Conservation (phyloP, 305 asterid genomes). For the Fraxinus ornus region DNA sequence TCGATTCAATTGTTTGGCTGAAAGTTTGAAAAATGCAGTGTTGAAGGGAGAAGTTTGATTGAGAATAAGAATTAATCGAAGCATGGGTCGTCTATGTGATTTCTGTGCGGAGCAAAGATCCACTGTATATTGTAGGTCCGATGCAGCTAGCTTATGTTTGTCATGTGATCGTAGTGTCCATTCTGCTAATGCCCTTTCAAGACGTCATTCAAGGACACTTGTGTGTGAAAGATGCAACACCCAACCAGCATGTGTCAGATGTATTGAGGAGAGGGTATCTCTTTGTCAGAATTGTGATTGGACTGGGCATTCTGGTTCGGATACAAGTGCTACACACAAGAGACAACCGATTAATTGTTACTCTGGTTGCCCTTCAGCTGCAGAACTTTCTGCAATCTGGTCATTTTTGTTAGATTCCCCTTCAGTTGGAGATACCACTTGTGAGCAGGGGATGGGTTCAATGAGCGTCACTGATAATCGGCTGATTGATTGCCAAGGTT, state of each 20-base stretch:
- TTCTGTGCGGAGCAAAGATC: slow-evolving; percentile 57
- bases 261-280: slow-evolving; percentile 49
- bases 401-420: slow-evolving; percentile 45
- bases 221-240: slow-evolving; percentile 55
- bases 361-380: slow-evolving; percentile 61
- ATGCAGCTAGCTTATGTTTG: slow-evolving; percentile 59
- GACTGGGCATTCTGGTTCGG: slow-evolving; percentile 43
- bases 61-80: slow-evolving; percentile 18
- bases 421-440: slow-evolving; percentile 32
- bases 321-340: slow-evolving; percentile 41
- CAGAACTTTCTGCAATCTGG: slow-evolving; percentile 58
- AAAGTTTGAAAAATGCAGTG: background rate
- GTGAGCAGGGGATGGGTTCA: slow-evolving; percentile 43
- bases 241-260: slow-evolving; percentile 55
- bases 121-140: slow-evolving; percentile 54
- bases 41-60: slow-evolving; percentile 1
- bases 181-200: slow-evolving; percentile 63
- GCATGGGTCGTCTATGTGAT: slow-evolving; percentile 59
- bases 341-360: slow-evolving; percentile 53
- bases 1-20: background rate
- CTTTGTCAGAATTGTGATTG: slow-evolving; percentile 64
- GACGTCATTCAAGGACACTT: slow-evolving; percentile 60
- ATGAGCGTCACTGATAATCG: slow-evolving; percentile 38
- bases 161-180: slow-evolving; percentile 65
- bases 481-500: slow-evolving; percentile 27